phyloP scores from a whole-genome alignment of 2,329 filamentous ascomycete genomes.

The Monosporascus sp. region DNA sequence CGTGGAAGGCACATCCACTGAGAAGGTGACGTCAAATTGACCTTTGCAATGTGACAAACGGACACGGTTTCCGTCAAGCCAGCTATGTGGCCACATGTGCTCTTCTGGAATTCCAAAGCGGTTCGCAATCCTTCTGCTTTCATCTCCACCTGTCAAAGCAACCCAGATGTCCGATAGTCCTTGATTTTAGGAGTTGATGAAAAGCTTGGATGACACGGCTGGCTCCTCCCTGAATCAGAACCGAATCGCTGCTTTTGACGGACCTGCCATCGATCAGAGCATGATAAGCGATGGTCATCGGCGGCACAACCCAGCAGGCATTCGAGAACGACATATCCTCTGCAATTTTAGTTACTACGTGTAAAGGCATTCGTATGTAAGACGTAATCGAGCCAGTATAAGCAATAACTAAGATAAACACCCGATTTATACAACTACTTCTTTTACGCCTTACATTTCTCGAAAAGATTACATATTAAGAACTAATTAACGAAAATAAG shows the following conservation, averaged over 20 bases:
- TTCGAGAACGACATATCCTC: not conserved
- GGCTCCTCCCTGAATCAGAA: conserved; percentile 2
- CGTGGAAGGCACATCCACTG: not conserved
- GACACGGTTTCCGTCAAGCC: conserved; percentile 1
- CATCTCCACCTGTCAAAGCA: conserved; percentile 1
- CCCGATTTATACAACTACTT: no score
- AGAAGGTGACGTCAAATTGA: conserved; percentile 1
- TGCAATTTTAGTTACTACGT: not conserved
- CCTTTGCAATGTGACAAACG: not conserved
- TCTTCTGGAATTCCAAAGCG: not conserved
- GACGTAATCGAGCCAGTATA: not conserved
- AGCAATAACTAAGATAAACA: not conserved
- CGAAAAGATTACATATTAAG: no score
- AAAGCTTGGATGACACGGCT: not conserved
- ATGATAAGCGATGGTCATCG: not conserved
- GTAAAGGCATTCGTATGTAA: not conserved
- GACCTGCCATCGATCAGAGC: not conserved
- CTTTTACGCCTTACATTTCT: no score
- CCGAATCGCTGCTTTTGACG: not conserved
- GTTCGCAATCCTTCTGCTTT: not conserved
- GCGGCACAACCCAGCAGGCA: not conserved
- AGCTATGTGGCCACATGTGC: conserved; percentile 3
- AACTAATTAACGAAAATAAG: no score
- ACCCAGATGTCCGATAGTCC: conserved; percentile 3
- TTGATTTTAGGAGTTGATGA: not conserved